Percentiles rank a stretch among this genome's conserved stretches.
Conservation (phyloP, 2,329 filamentous ascomycete genomes). For the Xylariaceae sp. region DNA sequence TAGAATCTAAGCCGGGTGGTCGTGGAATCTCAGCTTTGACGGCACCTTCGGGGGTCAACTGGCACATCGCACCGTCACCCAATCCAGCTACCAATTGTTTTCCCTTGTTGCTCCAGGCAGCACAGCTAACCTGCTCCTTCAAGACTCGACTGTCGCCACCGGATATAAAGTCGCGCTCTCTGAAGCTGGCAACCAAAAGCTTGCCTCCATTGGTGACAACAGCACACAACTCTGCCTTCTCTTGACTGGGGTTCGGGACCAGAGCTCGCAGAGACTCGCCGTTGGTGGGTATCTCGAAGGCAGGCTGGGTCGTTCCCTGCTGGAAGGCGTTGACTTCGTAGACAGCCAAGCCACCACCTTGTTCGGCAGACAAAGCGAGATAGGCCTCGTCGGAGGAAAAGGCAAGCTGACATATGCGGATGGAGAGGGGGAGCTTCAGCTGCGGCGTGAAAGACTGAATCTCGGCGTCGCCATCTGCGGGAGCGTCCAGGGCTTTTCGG, state of each 20-base stretch:
- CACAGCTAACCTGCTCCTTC: slow-evolving; percentile 70
- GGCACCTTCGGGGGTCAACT: slow-evolving; percentile 77
- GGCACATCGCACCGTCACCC: slow-evolving; percentile 69
- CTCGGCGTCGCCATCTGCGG: slow-evolving; percentile 56
- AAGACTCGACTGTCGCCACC: slow-evolving; percentile 57
- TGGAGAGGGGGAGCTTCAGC: slow-evolving; percentile 63
- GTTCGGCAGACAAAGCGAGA: slow-evolving; percentile 75
- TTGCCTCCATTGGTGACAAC: slow-evolving; percentile 76
- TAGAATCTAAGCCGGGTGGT: slow-evolving; percentile 59
- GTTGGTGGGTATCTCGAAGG: slow-evolving; percentile 73
- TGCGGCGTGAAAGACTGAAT: slow-evolving; percentile 67
- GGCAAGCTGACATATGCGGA: slow-evolving; percentile 77
- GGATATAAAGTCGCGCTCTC: slow-evolving; percentile 53
- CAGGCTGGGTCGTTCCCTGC: slow-evolving; percentile 59
- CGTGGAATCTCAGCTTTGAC: slow-evolving; percentile 73
- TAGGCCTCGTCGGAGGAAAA: slow-evolving; percentile 89
- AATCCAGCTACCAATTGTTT: slow-evolving; percentile 89
- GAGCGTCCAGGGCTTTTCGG: slow-evolving; percentile 64
- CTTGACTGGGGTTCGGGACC: slow-evolving; percentile 71
- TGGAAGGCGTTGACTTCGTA: slow-evolving; percentile 69
- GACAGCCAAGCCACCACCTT: slow-evolving; percentile 73
- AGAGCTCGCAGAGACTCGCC: slow-evolving; percentile 67
- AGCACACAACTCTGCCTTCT: slow-evolving; percentile 69
- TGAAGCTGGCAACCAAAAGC: slow-evolving; percentile 76
- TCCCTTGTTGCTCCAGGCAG: slow-evolving; percentile 87